Conservation (phyloP, 768 basidiomycete genomes). For the Boletus subparvulus region DNA sequence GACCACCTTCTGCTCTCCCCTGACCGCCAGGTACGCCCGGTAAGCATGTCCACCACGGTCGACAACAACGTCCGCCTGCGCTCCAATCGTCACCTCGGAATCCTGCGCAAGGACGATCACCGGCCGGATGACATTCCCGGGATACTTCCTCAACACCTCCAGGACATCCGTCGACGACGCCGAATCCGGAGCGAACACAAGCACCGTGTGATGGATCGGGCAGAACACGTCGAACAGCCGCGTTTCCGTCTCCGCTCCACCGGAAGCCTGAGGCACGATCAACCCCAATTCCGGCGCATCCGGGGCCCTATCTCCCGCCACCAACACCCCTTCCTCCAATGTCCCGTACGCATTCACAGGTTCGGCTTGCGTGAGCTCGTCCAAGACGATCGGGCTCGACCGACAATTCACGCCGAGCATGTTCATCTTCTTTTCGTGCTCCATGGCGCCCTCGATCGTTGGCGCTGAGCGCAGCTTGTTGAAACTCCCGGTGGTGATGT, state of each 20-base stretch:
- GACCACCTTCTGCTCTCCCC: no score
- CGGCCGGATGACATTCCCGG: slow-evolving; percentile 1
- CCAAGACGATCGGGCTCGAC: slow-evolving; percentile 35
- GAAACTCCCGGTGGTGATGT: slow-evolving; percentile 34
- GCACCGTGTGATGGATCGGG: slow-evolving; percentile 26
- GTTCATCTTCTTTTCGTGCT: slow-evolving; percentile 8
- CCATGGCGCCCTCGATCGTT: not conserved
- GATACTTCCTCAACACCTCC: slow-evolving; percentile 6
- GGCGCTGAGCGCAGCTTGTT: not conserved
- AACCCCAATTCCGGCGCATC: slow-evolving; percentile 40
- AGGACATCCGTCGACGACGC: slow-evolving; percentile 4
- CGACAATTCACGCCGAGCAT: slow-evolving; percentile 39
- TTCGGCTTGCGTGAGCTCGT: slow-evolving; percentile 32
- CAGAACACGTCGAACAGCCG: slow-evolving; percentile 27
- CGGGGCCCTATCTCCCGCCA: slow-evolving; percentile 47
- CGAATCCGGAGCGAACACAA: slow-evolving; percentile 25
- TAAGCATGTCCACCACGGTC: slow-evolving; percentile 41
- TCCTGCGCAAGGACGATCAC: slow-evolving; percentile 16
- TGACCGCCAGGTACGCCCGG: slow-evolving; percentile 9
- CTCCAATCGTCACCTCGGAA: not conserved
- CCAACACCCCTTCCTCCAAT: slow-evolving; percentile 27
- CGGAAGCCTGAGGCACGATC: slow-evolving; percentile 3
- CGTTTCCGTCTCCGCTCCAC: slow-evolving; percentile 3
- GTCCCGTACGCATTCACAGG: slow-evolving; percentile 13
- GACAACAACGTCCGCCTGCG: slow-evolving; percentile 34